Base-by-base conservation (phyloP, 73 alveolate species). In the Effrenium voratum region DNA sequence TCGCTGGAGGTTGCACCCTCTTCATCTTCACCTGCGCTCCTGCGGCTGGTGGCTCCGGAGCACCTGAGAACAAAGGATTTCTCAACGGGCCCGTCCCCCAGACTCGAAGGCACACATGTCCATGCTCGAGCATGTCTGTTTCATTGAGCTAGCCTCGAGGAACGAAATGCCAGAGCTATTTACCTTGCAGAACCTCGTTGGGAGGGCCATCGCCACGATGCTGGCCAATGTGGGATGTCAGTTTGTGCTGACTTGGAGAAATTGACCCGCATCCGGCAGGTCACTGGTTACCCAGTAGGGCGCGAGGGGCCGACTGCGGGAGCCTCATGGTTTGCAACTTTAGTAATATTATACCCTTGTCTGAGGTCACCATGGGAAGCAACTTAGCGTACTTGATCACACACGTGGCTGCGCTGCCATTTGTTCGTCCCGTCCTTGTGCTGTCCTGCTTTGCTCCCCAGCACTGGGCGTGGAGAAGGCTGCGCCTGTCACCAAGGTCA, bases 11-110 rank as follows among this genome's bases (percentile, higher is more conserved):
- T 36, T 90, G 96, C 73, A 90, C 96, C 26, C 75, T 90, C 86
- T 90, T 90, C 63, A 90, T 90, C n/a, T 68, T 12, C 87, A 90
- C 96, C 79, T 90, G 96, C 52, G 96, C 96, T 40, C 96, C 96
- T 63, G 96, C 96, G 5, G 96, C 96, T 38, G 96, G 96, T 68
- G 96, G 96, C 47, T 90, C 96, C 34, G 96, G 96, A 68, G 96
- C 96, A 34, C 96, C 96, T 90, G 96, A 90, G 87, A 90, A 90
- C 86, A 90, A 90, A 70, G 96, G 96, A 15, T 90, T 66, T 75
- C 96, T 90, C 86, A 90, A 90, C n/a, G 96, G 96, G 95, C 75
- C 50, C 36, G 82, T 63, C 16, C 30, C 94, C 44, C 24, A 60
- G 26, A 19, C 63, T 52, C 52, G 10, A 63, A 63, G n/a, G 79